Base-by-base conservation (phyloP, 2,329 filamentous ascomycete species). In the Chaetomium sp. region DNA sequence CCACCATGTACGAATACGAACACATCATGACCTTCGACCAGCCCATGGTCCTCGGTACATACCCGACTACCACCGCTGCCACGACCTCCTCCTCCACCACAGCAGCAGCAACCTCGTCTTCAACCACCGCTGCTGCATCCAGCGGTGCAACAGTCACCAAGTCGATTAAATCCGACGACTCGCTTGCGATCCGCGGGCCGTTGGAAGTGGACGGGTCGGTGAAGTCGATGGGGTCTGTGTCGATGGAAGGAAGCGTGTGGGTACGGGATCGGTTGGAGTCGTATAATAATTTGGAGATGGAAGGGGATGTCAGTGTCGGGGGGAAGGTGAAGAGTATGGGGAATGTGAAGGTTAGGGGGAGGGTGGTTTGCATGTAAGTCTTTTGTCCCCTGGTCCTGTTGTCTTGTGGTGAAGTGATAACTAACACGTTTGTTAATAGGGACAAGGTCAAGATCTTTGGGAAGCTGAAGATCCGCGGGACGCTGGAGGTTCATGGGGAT, bases 181-280 rank as follows among this genome's bases (percentile, higher is more conserved):
- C 71, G 38, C 60, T 78, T 53, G 62, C 68, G 32, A 67, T 78
- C 5, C 61, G 66, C 3, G 76, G 76, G 1, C 76, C 76, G 7
- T 66, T 78, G 58, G 75, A 79, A 56, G 71, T 80, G 19, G 68
- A 70, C 32, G 74, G 74, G 9, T 76, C 73, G 3, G 73, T 80
- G 62, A 72, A 72, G 59, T 75, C 72, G 5, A 74, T 73, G 51
- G 71, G 75, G 6, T 72, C 71, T 34, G 71, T 79, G 50, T 70
- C 65, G 11, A 70, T 80, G 33, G 64, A 70, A 4, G 76, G 75
- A 3, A 72, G 77, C 52, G 71, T 79, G 44, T 65, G 68, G 14
- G 68, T 79, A n/a, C 66, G 66, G 4, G 75, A 75, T 35, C 70
- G 70, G 52, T 68, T 78, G 35, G 75, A 79, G 57, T 75, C 75